Conservation (phyloP, 768 basidiomycete genomes). For the Lactarius evosmus region DNA sequence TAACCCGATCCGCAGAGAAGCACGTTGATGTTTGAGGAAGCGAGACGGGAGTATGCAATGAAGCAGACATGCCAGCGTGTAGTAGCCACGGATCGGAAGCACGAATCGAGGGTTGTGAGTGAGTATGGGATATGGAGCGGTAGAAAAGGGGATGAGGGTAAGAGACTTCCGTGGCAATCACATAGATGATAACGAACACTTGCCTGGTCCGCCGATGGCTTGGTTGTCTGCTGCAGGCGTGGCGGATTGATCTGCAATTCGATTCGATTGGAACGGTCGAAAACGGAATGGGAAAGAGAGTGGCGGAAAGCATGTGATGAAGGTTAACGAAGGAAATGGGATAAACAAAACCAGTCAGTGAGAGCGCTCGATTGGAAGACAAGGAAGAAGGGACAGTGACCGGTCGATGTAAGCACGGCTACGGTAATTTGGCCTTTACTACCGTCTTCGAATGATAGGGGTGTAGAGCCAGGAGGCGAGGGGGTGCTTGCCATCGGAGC, state of each 20-base stretch:
- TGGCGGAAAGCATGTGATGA: conserved; percentile 20
- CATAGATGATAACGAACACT: conserved; percentile 22
- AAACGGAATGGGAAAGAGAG: conserved; percentile 14
- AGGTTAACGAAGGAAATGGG: conserved; percentile 9
- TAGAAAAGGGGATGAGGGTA: conserved; percentile 25
- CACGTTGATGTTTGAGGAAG: conserved; percentile 8
- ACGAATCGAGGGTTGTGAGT: conserved; percentile 21
- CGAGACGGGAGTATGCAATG: conserved; percentile 13
- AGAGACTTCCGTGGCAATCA: conserved; percentile 26
- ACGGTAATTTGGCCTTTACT: neutral
- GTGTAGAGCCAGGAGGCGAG: conserved; percentile 18
- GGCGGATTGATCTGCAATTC: conserved; percentile 26
- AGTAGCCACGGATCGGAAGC: conserved; percentile 24
- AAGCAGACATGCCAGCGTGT: conserved; percentile 20
- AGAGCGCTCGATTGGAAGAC: conserved; percentile 3
- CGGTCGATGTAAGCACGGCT: conserved; percentile 13
- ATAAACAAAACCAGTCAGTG: conserved; percentile 22
- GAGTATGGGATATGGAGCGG: conserved; percentile 14
- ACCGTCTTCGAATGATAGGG: conserved; percentile 15
- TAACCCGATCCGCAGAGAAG: conserved; percentile 24
- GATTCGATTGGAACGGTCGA: conserved; percentile 19
- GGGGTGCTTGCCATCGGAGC: conserved; percentile 23
- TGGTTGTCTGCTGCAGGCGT: conserved; percentile 21
- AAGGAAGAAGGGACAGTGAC: conserved; percentile 20
- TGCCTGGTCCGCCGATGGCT: conserved; percentile 24